A percentile compares a stretch with the other conserved stretches of the same genome.
Evolutionary conservation across 495 filamentous ascomycete genomes (phyloP).

Genomic region (Penicillium atrosanguineum): DNA sequence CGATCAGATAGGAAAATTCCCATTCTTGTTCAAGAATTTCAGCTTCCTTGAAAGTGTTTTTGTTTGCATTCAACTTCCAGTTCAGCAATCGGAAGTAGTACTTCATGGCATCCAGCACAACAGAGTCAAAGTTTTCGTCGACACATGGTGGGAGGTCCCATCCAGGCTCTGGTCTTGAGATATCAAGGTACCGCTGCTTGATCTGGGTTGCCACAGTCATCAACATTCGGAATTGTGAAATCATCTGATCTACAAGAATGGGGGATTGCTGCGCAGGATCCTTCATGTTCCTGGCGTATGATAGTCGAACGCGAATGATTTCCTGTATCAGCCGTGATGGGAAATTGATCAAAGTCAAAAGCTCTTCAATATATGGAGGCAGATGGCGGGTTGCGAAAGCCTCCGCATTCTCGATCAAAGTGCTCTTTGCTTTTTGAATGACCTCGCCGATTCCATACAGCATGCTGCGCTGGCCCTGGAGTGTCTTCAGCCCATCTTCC

Average conservation of each 20-base stretch:
- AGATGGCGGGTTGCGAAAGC: constrained; percentile 87
- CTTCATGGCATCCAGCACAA: constrained; percentile 91
- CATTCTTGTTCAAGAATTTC: constrained; percentile 97
- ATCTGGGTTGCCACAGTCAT: constrained; percentile 87
- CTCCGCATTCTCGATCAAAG: constrained; percentile 81
- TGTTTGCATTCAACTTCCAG: constrained; percentile 95
- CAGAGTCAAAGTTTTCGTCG: constrained; percentile 92
- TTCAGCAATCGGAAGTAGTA: constrained; percentile 98
- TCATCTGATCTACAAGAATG: constrained; percentile 95
- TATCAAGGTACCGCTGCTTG: constrained; percentile 80
- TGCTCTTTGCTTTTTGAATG: constrained; percentile 89
- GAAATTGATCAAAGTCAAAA: constrained; percentile 94
- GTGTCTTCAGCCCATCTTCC: constrained; percentile 87
- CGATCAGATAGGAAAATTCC: constrained; percentile 92
- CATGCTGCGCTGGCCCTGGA: constrained; percentile 81
- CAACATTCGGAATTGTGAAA: constrained; percentile 90
- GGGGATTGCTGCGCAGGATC: constrained; percentile 80
- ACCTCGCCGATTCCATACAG: constrained; percentile 77
- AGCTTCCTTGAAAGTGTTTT: constrained; percentile 98
- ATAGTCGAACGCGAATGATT: constrained; percentile 89
- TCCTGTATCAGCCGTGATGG: constrained; percentile 94
- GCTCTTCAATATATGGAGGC: constrained; percentile 94
- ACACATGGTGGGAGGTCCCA: constrained; percentile 97
- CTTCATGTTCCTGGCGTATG: constrained; percentile 90
- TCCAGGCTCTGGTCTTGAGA: constrained; percentile 83